Evolutionary conservation across 306 rosid genomes (phyloP).

Genomic region (Citrullus colocynthis): DNA sequence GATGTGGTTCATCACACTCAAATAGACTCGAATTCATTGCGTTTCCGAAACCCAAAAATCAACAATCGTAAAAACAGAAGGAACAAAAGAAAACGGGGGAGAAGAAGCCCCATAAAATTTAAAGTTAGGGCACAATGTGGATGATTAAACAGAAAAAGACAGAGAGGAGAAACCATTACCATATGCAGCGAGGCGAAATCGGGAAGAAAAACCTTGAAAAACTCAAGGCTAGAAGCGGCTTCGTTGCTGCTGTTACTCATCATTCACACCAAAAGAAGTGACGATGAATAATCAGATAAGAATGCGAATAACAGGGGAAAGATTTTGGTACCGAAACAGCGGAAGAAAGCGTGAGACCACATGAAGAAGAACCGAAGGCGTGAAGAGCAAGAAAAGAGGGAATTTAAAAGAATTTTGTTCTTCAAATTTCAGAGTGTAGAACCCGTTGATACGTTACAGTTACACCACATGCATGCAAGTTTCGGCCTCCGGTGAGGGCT

Average conservation of each 20-base stretch:
- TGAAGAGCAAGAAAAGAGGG: neutral
- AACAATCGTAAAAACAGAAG: neutral
- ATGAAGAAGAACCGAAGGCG: neutral
- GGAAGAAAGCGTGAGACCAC: neutral
- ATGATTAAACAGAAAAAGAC: neutral
- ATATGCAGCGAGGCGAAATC: neutral
- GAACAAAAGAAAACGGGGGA: neutral
- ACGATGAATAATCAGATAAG: neutral
- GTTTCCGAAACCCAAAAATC: neutral
- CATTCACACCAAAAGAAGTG: neutral
- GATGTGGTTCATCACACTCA: neutral
- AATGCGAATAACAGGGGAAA: neutral
- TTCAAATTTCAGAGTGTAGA: neutral
- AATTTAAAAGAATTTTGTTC: too few species aligned
- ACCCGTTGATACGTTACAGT: neutral
- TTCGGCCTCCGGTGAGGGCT: neutral
- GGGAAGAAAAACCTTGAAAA: constrained; percentile 12
- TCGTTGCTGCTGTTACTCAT: neutral
- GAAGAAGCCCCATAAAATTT: too few species aligned
- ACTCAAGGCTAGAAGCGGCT: constrained; percentile 2
- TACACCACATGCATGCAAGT: constrained; percentile 4
- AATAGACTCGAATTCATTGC: neutral
- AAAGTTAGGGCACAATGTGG: neutral
- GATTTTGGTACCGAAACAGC: neutral
- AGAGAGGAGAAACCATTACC: constrained; percentile 1